Evolutionary conservation across 345 rosid species (phyloP).

Genomic region (Populus alba): DNA sequence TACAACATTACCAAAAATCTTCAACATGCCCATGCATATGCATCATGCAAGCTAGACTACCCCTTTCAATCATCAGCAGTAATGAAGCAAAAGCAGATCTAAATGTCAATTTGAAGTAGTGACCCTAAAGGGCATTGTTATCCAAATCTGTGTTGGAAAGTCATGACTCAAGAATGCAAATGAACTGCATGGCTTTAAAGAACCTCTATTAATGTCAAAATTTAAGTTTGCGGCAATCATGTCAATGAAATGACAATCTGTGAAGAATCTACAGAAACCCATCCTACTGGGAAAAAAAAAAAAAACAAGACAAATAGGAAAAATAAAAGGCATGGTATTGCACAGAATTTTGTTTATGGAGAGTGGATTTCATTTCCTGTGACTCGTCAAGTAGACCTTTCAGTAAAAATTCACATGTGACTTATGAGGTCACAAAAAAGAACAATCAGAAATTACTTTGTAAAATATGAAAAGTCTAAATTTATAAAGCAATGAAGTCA

Average conservation of each 20-base stretch:
- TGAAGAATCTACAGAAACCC: too few relatives aligned
- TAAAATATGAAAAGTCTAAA: neutral
- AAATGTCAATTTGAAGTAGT: neutral
- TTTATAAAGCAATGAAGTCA: too few relatives aligned
- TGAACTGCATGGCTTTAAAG: neutral
- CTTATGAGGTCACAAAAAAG: neutral
- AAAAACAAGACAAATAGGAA: too few relatives aligned
- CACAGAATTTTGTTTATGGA: neutral
- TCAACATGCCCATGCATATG: neutral
- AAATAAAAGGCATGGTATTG: neutral
- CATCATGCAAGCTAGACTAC: neutral
- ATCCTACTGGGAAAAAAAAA: too few relatives aligned
- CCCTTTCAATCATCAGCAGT: neutral
- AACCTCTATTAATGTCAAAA: neutral
- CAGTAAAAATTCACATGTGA: neutral
- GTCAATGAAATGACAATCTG: neutral
- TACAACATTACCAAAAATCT: conserved; percentile 3
- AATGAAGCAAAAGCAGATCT: neutral
- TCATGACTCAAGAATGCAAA: conserved; percentile 10
- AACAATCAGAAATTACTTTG: neutral
- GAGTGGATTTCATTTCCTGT: neutral
- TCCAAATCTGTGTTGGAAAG: neutral
- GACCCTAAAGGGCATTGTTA: neutral
- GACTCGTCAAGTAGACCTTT: neutral
- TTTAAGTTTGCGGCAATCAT: neutral